Conservation (phyloP, 345 rosid species). For the Hirschfeldia incana region DNA sequence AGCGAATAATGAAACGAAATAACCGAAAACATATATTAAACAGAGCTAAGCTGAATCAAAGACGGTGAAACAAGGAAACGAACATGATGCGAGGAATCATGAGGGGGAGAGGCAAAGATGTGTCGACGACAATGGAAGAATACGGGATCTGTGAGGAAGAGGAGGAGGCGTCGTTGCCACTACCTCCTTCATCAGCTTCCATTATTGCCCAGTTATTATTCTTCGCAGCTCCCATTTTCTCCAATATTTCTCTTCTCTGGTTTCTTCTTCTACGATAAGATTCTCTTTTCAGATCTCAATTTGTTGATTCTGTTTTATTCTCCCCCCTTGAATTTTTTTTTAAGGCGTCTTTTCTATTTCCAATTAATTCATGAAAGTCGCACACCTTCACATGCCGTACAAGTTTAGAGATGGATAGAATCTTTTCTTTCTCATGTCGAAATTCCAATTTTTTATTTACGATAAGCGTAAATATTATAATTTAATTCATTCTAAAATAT, state of each 20-base stretch:
- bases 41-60: too few relatives aligned
- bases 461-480: too few relatives aligned
- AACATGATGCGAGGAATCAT: slow-evolving; percentile 73
- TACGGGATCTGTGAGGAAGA: slow-evolving; percentile 37
- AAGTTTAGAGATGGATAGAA: neutral
- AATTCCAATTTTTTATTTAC: too few relatives aligned
- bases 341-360: neutral
- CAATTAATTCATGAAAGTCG: neutral
- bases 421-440: neutral
- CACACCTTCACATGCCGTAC: neutral
- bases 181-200: slow-evolving; percentile 41
- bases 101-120: slow-evolving; percentile 56
- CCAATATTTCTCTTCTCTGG: neutral
- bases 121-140: slow-evolving; percentile 54
- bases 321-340: neutral
- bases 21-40: too few relatives aligned
- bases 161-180: slow-evolving; percentile 14
- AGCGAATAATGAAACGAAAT: too few relatives aligned
- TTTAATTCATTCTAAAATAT: too few relatives aligned
- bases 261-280: neutral
- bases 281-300: slow-evolving; percentile 28
- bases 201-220: slow-evolving; percentile 51
- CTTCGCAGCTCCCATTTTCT: slow-evolving; percentile 51
- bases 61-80: slow-evolving; percentile 34
- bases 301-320: slow-evolving; percentile 2